These are phyloP conservation scores for Coprinopsis cinerea DNA, from an alignment of 768 basidiomycete species.

Conservation along the genomic window DNA sequence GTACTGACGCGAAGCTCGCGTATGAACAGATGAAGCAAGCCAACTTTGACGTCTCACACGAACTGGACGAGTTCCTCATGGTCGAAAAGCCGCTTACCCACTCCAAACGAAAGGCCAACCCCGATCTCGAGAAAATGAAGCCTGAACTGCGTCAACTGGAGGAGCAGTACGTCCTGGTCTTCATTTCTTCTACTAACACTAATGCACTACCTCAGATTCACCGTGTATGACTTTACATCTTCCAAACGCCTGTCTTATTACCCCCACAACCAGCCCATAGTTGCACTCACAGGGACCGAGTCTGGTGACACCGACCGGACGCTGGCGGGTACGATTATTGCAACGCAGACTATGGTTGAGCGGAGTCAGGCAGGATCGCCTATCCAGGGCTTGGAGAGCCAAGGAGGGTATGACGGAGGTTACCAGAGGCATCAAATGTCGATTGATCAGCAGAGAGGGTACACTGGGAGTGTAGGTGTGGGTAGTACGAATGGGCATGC, in stretches of 20 bases:
- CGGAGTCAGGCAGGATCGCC: conserved; percentile 43
- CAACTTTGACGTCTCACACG: conserved; percentile 98
- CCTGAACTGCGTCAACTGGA: conserved; percentile 90
- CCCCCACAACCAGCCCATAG: conserved; percentile 68
- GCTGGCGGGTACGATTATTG: conserved; percentile 35
- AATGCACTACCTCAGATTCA: conserved; percentile 78
- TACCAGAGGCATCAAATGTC: too few relatives aligned
- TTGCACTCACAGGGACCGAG: conserved; percentile 34
- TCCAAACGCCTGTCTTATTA: conserved; percentile 81
- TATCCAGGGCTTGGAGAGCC: too few relatives aligned
- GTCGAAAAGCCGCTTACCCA: conserved; percentile 98
- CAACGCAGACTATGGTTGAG: conserved; percentile 43
- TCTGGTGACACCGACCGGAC: conserved; percentile 38
- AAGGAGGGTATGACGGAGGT: too few relatives aligned
- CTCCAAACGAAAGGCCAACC: conserved; percentile 82
- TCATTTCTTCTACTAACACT: conserved; percentile 2
- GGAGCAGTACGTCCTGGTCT: conserved; percentile 72
- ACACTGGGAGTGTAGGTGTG: too few relatives aligned
- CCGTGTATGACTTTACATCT: conserved; percentile 76
- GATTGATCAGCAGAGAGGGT: too few relatives aligned
- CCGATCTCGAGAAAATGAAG: conserved; percentile 82
- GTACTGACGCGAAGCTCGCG: too few relatives aligned
- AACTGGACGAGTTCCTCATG: conserved; percentile 94
- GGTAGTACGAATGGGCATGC: too few relatives aligned
- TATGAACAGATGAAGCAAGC: conserved; percentile 91